Evolutionary conservation across 192 early-diverging fungal genomes (phyloP), one percentile per base, ranked within the genome.

Genomic region (Gorgonomyces haynaldii): DNA sequence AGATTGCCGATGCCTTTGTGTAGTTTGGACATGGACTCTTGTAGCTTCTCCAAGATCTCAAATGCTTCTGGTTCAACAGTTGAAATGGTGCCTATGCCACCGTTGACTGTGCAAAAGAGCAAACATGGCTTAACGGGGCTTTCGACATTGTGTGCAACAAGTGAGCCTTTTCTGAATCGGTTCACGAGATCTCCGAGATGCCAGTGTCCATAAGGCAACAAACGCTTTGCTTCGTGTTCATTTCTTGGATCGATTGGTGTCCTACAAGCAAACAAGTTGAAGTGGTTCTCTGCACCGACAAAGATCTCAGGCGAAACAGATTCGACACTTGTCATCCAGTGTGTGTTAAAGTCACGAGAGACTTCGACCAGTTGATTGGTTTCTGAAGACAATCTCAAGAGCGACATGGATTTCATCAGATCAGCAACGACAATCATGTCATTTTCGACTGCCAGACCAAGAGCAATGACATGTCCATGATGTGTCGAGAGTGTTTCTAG

Each of bases 101-200:
- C 94, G 20, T 74, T 76, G 8, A 85, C 68, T 12, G 91, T 91
- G 35, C 71, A 83, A 53, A 64, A 95, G 7, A 94, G 34, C 34
- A 93, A 61, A 13, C 42, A 37, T 0, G 56, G 56, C 10, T 62
- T 62, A 13, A 65, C 72, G 1, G 66, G 65, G 67, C 43, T 81
- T 74, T 84, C 83, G 0, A 75, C 62, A 5, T 83, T 57, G 15
- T 77, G 67, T 76, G 83, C 82, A 1, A 84, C 82, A 62, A 96
- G 61, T 4, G 88, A 81, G 10, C 85, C 84, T 23, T 70, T 52
- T 26, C 78, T 60, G 30, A 97, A 74, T 6, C 74, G 65, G 56
- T 91, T 95, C 52, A 97, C 67, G 23, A 67, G 58, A 43, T 91
- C 84, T 19, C 89, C 89, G 28, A 93, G 20, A 50, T 89, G 86